Conservation (phyloP, 2,329 filamentous ascomycete species). For the Cladosporium sp. region DNA sequence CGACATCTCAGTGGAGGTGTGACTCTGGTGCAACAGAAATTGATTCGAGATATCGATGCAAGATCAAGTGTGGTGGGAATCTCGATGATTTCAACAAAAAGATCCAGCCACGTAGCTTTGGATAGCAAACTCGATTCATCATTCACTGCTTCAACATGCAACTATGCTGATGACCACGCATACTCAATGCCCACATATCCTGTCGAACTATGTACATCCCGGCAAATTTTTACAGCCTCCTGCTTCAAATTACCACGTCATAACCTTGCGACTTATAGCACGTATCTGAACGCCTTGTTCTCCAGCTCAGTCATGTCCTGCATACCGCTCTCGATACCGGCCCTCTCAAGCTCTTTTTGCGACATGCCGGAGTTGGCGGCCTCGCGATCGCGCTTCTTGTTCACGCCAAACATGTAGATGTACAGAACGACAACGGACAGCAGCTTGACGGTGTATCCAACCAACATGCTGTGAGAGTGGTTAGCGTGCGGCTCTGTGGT, state of each 20-base stretch:
- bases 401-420: constrained; percentile 56
- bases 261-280: constrained; percentile 36
- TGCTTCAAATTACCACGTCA: not conserved
- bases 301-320: constrained; percentile 58
- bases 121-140: not conserved
- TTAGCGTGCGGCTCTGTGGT: not conserved
- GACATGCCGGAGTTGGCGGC: constrained; percentile 36
- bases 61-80: not conserved
- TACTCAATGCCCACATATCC: constrained; percentile 3
- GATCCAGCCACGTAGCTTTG: not conserved
- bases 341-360: constrained; percentile 47
- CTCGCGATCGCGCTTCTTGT: constrained; percentile 55
- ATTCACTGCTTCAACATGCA: not conserved
- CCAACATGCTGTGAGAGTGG: constrained; percentile 49
- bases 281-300: constrained; percentile 57
- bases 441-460: constrained; percentile 57
- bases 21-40: not conserved
- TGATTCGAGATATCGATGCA: not conserved
- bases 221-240: not conserved
- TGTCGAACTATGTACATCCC: constrained; percentile 4
- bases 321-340: constrained; percentile 57
- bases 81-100: not conserved
- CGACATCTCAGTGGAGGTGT: not conserved
- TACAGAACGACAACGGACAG: constrained; percentile 53
- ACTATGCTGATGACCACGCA: not conserved